These are phyloP conservation scores for Nissolia schottii DNA, from an alignment of 306 rosid genomes.

Conservation along the genomic window DNA sequence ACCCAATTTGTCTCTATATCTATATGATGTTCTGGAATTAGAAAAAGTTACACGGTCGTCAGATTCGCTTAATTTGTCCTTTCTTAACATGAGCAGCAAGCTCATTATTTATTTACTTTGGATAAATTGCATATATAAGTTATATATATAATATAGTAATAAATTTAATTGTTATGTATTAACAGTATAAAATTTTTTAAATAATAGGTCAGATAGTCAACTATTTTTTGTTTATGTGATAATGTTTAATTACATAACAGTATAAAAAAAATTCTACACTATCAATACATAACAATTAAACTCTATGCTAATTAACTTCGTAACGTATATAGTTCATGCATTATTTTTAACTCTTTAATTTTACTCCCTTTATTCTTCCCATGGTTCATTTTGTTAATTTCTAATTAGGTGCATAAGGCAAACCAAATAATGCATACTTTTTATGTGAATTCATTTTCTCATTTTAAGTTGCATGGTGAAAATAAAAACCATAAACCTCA, in stretches of 20 bases:
- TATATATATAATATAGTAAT: background rate
- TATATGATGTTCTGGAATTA: background rate
- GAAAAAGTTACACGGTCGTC: background rate
- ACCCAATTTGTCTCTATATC: conserved; percentile 18
- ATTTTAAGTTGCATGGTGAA: background rate
- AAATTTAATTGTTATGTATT: too few species aligned
- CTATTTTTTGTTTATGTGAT: too few species aligned
- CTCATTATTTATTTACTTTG: background rate
- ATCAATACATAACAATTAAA: too few species aligned
- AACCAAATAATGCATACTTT: background rate
- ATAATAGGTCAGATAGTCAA: too few species aligned
- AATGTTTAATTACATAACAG: too few species aligned
- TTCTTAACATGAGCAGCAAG: background rate
- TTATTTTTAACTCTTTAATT: background rate
- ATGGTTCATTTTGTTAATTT: background rate
- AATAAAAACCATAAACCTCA: background rate
- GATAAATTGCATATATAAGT: background rate
- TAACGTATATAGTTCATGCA: background rate
- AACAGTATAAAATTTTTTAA: too few species aligned
- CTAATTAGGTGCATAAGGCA: background rate
- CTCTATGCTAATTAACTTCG: too few species aligned
- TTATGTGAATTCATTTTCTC: background rate
- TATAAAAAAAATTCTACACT: too few species aligned
- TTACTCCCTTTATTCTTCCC: background rate
- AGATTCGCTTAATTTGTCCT: background rate